Evolutionary conservation across 179 eudicot species (phyloP).

Genomic region (Monotropa hypopitys): DNA sequence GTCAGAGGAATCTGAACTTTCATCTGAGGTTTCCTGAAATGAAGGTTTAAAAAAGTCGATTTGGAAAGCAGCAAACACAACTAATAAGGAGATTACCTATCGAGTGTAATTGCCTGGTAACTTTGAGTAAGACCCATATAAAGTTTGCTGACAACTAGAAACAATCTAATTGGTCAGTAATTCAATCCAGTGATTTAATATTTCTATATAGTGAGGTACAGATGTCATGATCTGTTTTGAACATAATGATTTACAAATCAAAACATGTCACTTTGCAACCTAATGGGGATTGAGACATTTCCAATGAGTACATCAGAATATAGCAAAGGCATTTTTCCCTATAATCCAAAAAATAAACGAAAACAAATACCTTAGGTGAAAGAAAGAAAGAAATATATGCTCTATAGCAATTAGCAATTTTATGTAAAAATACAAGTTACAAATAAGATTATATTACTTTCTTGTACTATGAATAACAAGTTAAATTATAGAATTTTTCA

Average conservation of each 20-base stretch:
- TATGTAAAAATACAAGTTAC: neutral
- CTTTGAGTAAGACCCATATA: neutral
- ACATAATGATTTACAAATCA: neutral
- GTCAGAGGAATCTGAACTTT: constrained; percentile 53
- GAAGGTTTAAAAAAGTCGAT: neutral
- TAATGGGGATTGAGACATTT: neutral
- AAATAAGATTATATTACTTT: neutral
- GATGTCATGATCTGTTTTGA: neutral
- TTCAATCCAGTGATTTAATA: neutral
- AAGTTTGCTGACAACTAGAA: neutral
- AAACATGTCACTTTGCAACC: neutral
- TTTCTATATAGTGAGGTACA: neutral
- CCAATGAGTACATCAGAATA: neutral
- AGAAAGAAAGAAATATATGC: neutral
- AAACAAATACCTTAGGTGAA: neutral
- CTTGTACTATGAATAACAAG: too few relatives aligned
- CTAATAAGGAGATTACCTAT: neutral
- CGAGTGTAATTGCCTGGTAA: neutral
- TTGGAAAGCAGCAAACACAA: constrained; percentile 5
- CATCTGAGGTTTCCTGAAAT: constrained; percentile 61
- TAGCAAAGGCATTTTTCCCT: neutral
- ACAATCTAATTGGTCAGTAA: neutral
- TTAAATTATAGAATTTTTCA: neutral
- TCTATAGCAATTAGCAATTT: too few relatives aligned
- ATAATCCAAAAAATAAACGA: neutral